Evolutionary conservation across 2,329 filamentous ascomycete species (phyloP).

Genomic region (Sclerotinia spermophila): DNA sequence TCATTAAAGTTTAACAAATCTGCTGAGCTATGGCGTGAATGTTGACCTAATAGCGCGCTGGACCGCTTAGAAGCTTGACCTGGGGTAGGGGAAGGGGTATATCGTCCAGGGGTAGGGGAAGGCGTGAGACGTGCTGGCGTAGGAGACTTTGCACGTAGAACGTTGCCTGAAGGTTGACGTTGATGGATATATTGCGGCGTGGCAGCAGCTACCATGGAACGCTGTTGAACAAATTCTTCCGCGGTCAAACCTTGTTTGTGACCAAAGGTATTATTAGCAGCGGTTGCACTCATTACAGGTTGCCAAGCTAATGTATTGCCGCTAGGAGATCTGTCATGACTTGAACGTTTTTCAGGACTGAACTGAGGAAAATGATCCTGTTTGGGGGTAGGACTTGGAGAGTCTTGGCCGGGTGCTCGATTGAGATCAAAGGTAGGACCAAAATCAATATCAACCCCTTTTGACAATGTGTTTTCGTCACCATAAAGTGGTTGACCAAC

Average conservation of each 20-base stretch:
- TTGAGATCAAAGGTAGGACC: conserved; percentile 67
- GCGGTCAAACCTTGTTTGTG: conserved; percentile 55
- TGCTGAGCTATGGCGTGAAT: conserved; percentile 42
- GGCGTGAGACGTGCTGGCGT: conserved; percentile 43
- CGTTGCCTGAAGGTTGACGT: conserved; percentile 52
- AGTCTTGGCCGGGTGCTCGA: conserved; percentile 26
- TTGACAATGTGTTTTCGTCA: conserved; percentile 16
- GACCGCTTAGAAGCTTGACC: conserved; percentile 47
- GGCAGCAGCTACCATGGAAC: conserved; percentile 56
- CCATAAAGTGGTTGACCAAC: conserved; percentile 41
- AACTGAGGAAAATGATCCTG: conserved; percentile 19
- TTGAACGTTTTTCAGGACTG: conserved; percentile 43
- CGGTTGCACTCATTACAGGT: conserved; percentile 57
- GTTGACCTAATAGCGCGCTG: conserved; percentile 37
- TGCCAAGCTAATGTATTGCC: conserved; percentile 66
- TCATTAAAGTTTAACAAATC: conserved; percentile 8
- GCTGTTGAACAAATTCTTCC: conserved; percentile 81
- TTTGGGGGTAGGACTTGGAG: conserved; percentile 58
- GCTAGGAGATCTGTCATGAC: conserved; percentile 39
- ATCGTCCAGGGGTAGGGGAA: not conserved
- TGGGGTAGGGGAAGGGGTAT: conserved; percentile 38
- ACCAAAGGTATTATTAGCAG: conserved; percentile 45
- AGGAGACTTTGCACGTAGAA: conserved; percentile 42
- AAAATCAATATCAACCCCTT: conserved; percentile 69
- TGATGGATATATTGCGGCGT: conserved; percentile 58